Evolutionary conservation across 768 basidiomycete genomes (phyloP), one percentile per base, ranked within the genome.

Genomic region (Tricholoma bakamatsutake): DNA sequence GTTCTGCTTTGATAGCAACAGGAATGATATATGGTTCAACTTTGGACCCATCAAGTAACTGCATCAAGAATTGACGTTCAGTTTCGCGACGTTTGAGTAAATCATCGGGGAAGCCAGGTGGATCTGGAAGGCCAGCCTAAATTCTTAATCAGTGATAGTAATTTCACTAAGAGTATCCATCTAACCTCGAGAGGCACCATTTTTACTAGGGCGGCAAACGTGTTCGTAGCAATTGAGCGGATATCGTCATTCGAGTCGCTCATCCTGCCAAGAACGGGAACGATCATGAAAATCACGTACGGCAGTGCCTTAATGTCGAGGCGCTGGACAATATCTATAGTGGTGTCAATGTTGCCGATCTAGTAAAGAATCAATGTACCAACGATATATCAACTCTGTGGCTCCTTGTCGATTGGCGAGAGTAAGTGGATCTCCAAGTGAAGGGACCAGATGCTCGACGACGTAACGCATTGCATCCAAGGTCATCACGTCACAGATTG

Each of bases 221-320:
- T 95, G 66, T 93, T 94, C n/a, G 97, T 98, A 3, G 97, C 87
- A 2, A 93, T 84, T 28, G 96, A 84, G 27, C 97, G 88, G 40
- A 97, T 88, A 57, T 91, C 89, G 58, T 94, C 93, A 64, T 98
- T 87, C 4, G 84, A 67, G 68, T 99, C 97, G 63, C 93, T 98
- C 97, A 98, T 99, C 34, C 97, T 81, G 7, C 97, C 97, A 7
- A 99, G 83, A 5, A 98, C 84, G 0, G 97, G 97, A 0, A 98
- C 95, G 31, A 99, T 84, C 71, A 99, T 77, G 73, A 99, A 98
- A 58, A 98, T 89, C 8, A 98, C 88, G 66, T 98, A 99, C 10
- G 97, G 96, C 42, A 99, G 75, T 6, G 94, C 89, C 68, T 94
- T 95, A 71, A 97, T 84, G 62, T 98, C 94, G 50, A 99, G 81